Evolutionary conservation across 768 basidiomycete species (phyloP).

Genomic region (Mycena albidolilacea): DNA sequence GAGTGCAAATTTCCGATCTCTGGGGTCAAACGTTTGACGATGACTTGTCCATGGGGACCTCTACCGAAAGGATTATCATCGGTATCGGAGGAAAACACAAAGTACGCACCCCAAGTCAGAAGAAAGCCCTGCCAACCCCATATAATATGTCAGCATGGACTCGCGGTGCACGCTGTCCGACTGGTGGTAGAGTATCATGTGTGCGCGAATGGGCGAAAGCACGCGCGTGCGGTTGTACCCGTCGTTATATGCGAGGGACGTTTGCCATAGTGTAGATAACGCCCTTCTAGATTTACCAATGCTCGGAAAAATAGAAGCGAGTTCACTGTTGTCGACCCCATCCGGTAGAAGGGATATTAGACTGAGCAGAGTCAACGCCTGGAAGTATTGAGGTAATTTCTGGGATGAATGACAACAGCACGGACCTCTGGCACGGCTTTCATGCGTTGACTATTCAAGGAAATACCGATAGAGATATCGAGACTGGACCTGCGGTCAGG

Average conservation of each 20-base stretch:
- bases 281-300: slow-evolving; percentile 30
- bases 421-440: slow-evolving; percentile 37
- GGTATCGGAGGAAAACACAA: background rate
- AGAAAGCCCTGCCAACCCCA: slow-evolving; percentile 36
- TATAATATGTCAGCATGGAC: slow-evolving; percentile 39
- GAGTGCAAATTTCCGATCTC: slow-evolving; percentile 40
- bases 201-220: slow-evolving; percentile 42
- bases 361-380: slow-evolving; percentile 38
- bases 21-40: slow-evolving; percentile 36
- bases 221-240: slow-evolving; percentile 38
- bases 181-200: slow-evolving; percentile 38
- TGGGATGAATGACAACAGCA: background rate
- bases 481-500: slow-evolving; percentile 36
- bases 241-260: slow-evolving; percentile 38
- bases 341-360: slow-evolving; percentile 42
- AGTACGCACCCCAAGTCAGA: slow-evolving; percentile 36
- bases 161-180: slow-evolving; percentile 29
- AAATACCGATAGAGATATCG: slow-evolving; percentile 42
- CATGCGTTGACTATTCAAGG: slow-evolving; percentile 40
- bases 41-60: slow-evolving; percentile 39
- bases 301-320: slow-evolving; percentile 29
- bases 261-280: slow-evolving; percentile 37
- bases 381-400: background rate
- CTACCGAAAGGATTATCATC: slow-evolving; percentile 17
- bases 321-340: slow-evolving; percentile 37